A percentile compares a stretch with the other conserved stretches of the same genome.
Evolutionary conservation across 2,329 filamentous ascomycete genomes (phyloP).

Genomic region (Aspergillus carbonarius): DNA sequence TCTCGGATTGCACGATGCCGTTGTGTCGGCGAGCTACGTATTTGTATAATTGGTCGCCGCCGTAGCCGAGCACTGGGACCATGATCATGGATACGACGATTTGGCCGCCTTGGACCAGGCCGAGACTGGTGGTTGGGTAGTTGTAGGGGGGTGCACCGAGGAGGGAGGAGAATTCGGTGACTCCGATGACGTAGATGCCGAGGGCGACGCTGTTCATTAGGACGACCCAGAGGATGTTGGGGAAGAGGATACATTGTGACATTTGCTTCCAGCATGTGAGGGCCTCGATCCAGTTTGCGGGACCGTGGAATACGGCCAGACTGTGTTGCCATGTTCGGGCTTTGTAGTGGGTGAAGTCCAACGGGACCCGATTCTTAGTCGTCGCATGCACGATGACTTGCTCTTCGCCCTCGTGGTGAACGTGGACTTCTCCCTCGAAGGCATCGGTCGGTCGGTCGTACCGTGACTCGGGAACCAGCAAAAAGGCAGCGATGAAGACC

Average conservation of each 20-base stretch:
- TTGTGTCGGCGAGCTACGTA: background rate
- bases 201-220: slow-evolving; percentile 13
- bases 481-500: background rate
- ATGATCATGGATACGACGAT: slow-evolving; percentile 13
- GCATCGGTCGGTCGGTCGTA: slow-evolving; percentile 4
- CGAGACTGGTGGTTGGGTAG: slow-evolving; percentile 6
- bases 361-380: background rate
- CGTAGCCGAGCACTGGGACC: slow-evolving; percentile 13
- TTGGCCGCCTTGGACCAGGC: slow-evolving; percentile 11
- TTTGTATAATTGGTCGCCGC: slow-evolving; percentile 7
- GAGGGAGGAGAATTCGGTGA: slow-evolving; percentile 6
- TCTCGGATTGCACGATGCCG: slow-evolving; percentile 5
- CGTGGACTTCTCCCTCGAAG: background rate
- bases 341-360: slow-evolving; percentile 1
- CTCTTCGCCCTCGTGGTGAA: background rate
- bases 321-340: slow-evolving; percentile 6
- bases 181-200: slow-evolving; percentile 14
- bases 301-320: background rate
- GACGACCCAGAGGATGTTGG: slow-evolving; percentile 11
- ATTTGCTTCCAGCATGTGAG: slow-evolving; percentile 12
- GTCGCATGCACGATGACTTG: background rate
- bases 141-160: slow-evolving; percentile 9
- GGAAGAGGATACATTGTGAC: slow-evolving; percentile 11
- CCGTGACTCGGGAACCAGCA: slow-evolving; percentile 5
- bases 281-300: slow-evolving; percentile 5